Conservation (phyloP, 441 rosid genomes). For the Corymbia citriodora region DNA sequence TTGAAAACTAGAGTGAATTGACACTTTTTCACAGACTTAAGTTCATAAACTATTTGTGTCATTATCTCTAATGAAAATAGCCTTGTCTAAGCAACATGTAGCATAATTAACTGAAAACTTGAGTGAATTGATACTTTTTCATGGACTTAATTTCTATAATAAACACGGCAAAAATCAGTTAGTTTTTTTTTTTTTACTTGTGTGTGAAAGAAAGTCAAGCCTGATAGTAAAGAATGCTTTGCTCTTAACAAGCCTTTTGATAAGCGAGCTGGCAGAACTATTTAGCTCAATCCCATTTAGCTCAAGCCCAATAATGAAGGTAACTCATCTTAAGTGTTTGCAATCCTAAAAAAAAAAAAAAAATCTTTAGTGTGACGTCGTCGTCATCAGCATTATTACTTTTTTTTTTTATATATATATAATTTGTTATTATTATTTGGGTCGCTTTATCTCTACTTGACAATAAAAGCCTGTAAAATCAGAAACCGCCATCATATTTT, state of each 20-base stretch:
- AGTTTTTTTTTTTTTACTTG: too few species aligned
- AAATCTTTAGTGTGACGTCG: neutral
- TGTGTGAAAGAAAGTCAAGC: too few species aligned
- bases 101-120: fast-evolving
- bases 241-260: neutral
- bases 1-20: too few species aligned
- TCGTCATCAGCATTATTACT: fast-evolving
- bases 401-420: too few species aligned
- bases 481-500: neutral
- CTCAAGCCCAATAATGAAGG: fast-evolving
- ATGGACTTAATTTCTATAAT: too few species aligned
- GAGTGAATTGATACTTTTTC: neutral
- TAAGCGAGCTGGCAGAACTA: neutral
- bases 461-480: neutral
- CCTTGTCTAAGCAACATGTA: fast-evolving
- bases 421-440: too few species aligned
- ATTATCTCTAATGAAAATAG: too few species aligned
- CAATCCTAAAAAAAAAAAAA: too few species aligned
- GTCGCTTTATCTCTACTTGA: neutral
- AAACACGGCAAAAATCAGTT: too few species aligned
- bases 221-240: too few species aligned
- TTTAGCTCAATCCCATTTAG: neutral
- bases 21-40: too few species aligned
- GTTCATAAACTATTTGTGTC: too few species aligned
- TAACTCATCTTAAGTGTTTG: fast-evolving